phyloP scores from a whole-genome alignment of 2,329 filamentous ascomycete genomes.

The Penicillium expansum region DNA sequence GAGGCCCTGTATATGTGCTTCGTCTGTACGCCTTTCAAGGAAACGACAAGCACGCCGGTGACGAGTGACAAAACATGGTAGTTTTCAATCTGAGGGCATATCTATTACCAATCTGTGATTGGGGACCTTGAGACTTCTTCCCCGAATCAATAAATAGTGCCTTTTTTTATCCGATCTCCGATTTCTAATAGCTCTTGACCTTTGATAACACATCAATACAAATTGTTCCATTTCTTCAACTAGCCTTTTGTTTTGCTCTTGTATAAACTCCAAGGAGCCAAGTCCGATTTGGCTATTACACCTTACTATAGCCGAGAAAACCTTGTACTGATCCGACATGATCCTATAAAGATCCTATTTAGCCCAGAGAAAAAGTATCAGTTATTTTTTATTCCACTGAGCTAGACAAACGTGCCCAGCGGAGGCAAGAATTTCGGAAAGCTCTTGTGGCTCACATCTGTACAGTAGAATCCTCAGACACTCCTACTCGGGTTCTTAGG shows the following conservation, averaged over 20 bases:
- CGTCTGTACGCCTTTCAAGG: constrained; percentile 27
- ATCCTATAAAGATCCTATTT: background rate
- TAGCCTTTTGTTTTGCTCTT: background rate
- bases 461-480: too few relatives aligned
- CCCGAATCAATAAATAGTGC: background rate
- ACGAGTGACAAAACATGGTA: constrained; percentile 14
- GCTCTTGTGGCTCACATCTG: too few relatives aligned
- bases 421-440: too few relatives aligned
- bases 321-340: background rate
- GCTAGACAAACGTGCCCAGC: too few relatives aligned
- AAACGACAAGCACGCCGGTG: constrained; percentile 16
- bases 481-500: too few relatives aligned
- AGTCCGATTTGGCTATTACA: too few relatives aligned
- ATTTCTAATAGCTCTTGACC: background rate
- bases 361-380: too few relatives aligned
- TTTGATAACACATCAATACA: background rate
- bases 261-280: background rate
- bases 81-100: constrained; percentile 13
- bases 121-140: background rate
- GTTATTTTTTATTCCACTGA: too few relatives aligned
- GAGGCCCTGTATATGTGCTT: constrained; percentile 27
- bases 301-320: background rate
- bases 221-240: background rate
- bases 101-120: background rate
- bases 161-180: background rate